phyloP scores from a whole-genome alignment of 768 basidiomycete genomes.

The Calocera cornea region DNA sequence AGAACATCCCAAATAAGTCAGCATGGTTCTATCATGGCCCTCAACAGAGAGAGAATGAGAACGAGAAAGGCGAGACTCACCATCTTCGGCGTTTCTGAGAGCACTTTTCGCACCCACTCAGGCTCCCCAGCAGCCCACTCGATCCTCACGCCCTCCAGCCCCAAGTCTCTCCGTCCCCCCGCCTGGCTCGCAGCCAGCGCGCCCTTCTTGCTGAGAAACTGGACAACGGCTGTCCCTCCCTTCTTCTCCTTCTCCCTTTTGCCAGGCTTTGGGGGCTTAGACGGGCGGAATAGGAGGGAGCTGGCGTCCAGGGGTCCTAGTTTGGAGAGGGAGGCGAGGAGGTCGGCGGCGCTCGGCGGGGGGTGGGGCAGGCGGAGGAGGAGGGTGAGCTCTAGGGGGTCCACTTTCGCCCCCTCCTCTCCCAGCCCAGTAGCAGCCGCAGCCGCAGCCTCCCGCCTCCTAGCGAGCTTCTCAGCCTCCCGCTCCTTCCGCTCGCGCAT shows the following conservation, averaged over 20 bases:
- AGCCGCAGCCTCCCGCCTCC: conserved; percentile 42
- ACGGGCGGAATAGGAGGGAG: conserved; percentile 51
- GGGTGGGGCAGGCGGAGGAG: conserved; percentile 1
- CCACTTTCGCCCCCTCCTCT: conserved; percentile 30
- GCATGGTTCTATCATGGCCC: no score
- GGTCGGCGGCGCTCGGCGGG: background rate
- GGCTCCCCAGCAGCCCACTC: conserved; percentile 70
- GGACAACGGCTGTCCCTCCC: conserved; percentile 54
- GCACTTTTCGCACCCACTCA: conserved; percentile 32
- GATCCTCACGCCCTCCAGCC: conserved; percentile 49
- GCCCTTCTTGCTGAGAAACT: conserved; percentile 60
- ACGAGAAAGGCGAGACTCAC: background rate
- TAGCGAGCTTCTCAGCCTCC: background rate
- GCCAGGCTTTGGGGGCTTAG: conserved; percentile 36
- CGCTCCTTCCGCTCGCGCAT: conserved; percentile 18
- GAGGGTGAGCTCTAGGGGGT: conserved; percentile 4
- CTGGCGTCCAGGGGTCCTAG: conserved; percentile 53
- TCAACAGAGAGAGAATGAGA: no score
- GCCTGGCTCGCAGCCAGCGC: conserved; percentile 66
- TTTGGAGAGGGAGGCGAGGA: conserved; percentile 26
- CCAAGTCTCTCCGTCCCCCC: conserved; percentile 34
- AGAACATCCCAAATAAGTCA: no score
- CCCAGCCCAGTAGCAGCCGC: conserved; percentile 25
- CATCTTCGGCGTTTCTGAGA: background rate
- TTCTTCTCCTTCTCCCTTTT: conserved; percentile 39